Evolutionary conservation across 768 basidiomycete species (phyloP).

Genomic region (Boletellus ananiceps): DNA sequence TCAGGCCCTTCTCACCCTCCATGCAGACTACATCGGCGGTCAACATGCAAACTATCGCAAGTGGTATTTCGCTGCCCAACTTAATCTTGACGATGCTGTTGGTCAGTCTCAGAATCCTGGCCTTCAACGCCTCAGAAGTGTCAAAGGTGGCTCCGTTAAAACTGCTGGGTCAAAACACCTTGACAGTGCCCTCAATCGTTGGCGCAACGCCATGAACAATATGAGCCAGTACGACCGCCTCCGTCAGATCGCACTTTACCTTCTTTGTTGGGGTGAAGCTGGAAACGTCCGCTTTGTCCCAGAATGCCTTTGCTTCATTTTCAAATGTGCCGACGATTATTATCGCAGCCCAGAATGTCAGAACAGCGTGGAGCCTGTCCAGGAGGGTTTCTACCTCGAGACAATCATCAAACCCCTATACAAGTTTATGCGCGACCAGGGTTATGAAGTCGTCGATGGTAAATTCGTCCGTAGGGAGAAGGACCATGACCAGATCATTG

Average conservation of each 20-base stretch:
- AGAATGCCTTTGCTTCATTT: constrained; percentile 97
- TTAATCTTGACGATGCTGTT: constrained; percentile 98
- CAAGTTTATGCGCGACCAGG: constrained; percentile 94
- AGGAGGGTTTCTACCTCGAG: constrained; percentile 90
- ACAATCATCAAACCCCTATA: constrained; percentile 93
- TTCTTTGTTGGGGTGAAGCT: constrained; percentile 98
- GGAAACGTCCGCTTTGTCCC: constrained; percentile 97
- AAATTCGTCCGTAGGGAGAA: constrained; percentile 92
- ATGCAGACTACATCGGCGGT: constrained; percentile 98
- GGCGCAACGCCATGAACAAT: constrained; percentile 98
- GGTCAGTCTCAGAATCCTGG: constrained; percentile 94
- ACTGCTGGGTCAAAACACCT: constrained; percentile 71
- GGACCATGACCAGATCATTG: constrained; percentile 93
- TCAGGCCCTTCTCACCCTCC: constrained; percentile 92
- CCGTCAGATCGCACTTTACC: constrained; percentile 91
- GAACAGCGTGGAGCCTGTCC: constrained; percentile 86
- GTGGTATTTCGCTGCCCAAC: constrained; percentile 99
- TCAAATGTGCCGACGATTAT: constrained; percentile 99
- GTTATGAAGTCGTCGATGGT: constrained; percentile 92
- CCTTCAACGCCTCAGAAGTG: constrained; percentile 80
- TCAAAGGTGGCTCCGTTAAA: constrained; percentile 55
- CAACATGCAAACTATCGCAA: constrained; percentile 99
- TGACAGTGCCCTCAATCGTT: constrained; percentile 88
- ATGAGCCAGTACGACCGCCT: constrained; percentile 99
- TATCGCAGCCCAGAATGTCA: constrained; percentile 98